Base-by-base conservation (phyloP, 1,139 yeast species). In the Candida glucosophila region DNA sequence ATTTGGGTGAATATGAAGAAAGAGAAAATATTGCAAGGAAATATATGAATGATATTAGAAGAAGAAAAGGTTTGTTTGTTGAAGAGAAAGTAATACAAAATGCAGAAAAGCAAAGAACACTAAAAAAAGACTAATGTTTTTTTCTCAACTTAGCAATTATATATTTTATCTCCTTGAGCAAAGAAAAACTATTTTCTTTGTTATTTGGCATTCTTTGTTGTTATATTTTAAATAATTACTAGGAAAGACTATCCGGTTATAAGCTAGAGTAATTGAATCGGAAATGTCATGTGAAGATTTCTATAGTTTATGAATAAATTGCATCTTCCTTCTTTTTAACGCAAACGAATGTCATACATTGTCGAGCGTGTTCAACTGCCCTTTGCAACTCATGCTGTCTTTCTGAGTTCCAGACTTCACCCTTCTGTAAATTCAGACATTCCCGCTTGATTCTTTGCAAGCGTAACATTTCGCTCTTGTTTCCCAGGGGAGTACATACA, bases 61-160 rank as follows among this genome's bases (percentile, higher is more conserved):
- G 76, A 49, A 69, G 94, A 37, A 92, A 92, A 58, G 98, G 98
- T 8, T 58, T 90, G 36, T 78, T 80, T 44, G 82, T 86, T 15
- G 94, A 83, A 44, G 94, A 86, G 41, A 88, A 88, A 52, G 80
- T 90, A 23, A 80, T 92, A 12, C 70, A 81, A 49, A 81, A 80
- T 45, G 95, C 97, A 2, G 97, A 90, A 49, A 85, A 86, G 53
- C 96, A 86, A 54, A 70, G 96, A 44, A 88, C 90, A 1, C 55
- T 82, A 52, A 81, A 79, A 55, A 78, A 58, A 41, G 75, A 68
- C 40, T 68, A 48, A 35, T n/a, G n/a, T n/a, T n/a, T n/a, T n/a
- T n/a, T n/a, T n/a, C n/a, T n/a, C n/a, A n/a, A n/a, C n/a, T n/a
- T n/a, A n/a, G n/a, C n/a, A n/a, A n/a, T n/a, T n/a, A n/a, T n/a